Base-by-base conservation (phyloP, 2,329 filamentous ascomycete genomes). In the Penicillium sp. region DNA sequence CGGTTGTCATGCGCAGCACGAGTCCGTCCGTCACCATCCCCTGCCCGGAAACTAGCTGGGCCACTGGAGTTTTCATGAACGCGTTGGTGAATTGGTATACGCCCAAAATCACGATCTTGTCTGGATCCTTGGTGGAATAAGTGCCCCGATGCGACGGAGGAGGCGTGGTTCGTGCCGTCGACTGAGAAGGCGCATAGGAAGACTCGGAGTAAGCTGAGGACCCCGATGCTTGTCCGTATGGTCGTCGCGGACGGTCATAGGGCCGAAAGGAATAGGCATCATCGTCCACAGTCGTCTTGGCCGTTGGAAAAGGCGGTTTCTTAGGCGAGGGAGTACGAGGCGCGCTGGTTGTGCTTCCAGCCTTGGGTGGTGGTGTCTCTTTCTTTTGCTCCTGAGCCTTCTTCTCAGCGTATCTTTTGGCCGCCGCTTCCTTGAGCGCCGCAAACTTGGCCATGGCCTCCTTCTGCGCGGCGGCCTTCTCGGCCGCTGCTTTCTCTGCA, bases 41-140 rank as follows among this genome's bases (percentile, higher is more conserved):
- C 51, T 91, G 80, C n/a, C 90, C 91, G 0, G 92, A 91, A 37
- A 96, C 84, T 56, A 99, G 85, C 74, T 96, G 91, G 16, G 92
- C 92, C n/a, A 91, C 87, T 0, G 95, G 94, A n/a, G 90, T 93
- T 71, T 89, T 90, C 65, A 90, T 87, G 69, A 91, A 96, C 58
- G 91, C 85, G 74, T 96, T 95, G 77, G 92, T 93, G 82, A 96
- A 98, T 56, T 89, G 83, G 73, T 96, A 98, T 3, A 98, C 95
- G 11, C 89, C 95, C 70, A 90, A 90, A 76, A 99, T 94, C 62
- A 96, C 88, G 72, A 99, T 95, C 83, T 99, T 99, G 79, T 96
- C 88, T 0, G 94, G 93, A 73, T 98, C 92, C 65, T 90, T 91
- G 31, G 92, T 97, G 37, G 87, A 85, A 77, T 97, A 98, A 2